Evolutionary conservation across 2,329 filamentous ascomycete genomes (phyloP), one percentile per base, ranked within the genome.

Genomic region (Aureobasidium sp.): DNA sequence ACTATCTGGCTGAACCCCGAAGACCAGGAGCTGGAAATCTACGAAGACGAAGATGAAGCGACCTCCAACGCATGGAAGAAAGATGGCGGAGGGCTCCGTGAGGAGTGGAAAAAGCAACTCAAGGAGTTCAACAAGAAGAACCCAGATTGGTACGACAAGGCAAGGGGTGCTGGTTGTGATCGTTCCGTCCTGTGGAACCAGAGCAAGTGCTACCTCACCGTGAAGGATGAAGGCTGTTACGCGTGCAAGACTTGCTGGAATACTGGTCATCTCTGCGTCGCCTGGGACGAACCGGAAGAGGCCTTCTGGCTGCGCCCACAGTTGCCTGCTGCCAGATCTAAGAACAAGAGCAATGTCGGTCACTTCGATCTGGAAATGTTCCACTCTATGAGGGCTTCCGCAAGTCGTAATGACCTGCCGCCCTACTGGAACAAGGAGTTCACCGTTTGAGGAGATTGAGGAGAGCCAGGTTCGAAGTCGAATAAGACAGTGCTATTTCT

Each of bases 181-280:
- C 53, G 53, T 42, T 57, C 53, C 2, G n/a, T 19, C 6, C 38
- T 57, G 4, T 57, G 25, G 25, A 45, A 45, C 40, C n/a, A 25
- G 11, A 21, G 53, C 15, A 57, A 37, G 15, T 57, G 53, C 19
- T 45, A 57, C 15, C 53, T 57, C 38, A 57, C 53, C 27, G n/a
- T 11, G 3, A 27, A 45, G 2, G 4, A 10, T 5, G 33, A 27
- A 13, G 53, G 40, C 2, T 2, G 10, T 2, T 57, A 33, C 9
- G 38, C 53, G 3, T 57, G 53, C 40, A 57, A 35, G 19, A 57
- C 54, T 23, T 58, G 54, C 17, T 58, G 54, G 54, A 58, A 58
- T 21, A 58, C 54, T 17, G 29, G 31, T n/a, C 29, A 37, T 10
- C 31, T 58, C 23, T 58, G 54, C 13, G 27, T 58, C 8, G 54